Evolutionary conservation across 345 rosid genomes (phyloP).

Genomic region (Hypericum perforatum): DNA sequence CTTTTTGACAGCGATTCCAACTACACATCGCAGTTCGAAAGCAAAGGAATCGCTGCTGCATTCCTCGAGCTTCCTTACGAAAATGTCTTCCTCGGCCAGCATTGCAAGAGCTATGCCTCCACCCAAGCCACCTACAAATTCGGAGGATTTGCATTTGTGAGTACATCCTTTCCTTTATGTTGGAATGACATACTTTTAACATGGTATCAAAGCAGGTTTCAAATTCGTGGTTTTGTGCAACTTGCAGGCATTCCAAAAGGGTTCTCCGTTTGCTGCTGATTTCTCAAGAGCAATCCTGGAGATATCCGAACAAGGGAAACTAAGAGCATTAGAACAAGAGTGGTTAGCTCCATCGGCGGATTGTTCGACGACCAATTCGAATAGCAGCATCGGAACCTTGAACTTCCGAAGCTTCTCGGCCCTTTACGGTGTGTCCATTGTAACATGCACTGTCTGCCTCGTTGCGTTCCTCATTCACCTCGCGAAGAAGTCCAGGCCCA

Average conservation of each 20-base stretch:
- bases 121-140: conserved; percentile 24
- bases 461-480: conserved; percentile 17
- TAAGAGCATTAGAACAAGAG: conserved; percentile 16
- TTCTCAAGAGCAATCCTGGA: conserved; percentile 36
- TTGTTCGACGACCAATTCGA: conserved; percentile 16
- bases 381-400: conserved; percentile 17
- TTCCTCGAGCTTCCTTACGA: conserved; percentile 47
- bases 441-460: conserved; percentile 27
- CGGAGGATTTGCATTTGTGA: conserved; percentile 56
- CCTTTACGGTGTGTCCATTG: conserved; percentile 25
- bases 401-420: conserved; percentile 36
- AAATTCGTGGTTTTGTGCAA: neutral
- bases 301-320: conserved; percentile 31
- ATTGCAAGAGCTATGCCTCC: conserved; percentile 33
- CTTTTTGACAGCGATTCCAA: conserved; percentile 13
- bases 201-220: too few relatives aligned
- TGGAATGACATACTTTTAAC: too few relatives aligned
- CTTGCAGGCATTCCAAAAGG: conserved; percentile 40
- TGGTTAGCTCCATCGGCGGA: conserved; percentile 22
- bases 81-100: conserved; percentile 25
- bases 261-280: conserved; percentile 33
- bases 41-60: conserved; percentile 25
- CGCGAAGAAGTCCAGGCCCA: conserved; percentile 2
- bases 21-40: conserved; percentile 20
- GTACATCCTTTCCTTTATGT: too few relatives aligned